Base-by-base conservation (phyloP, 495 filamentous ascomycete species). In the Pyronema domesticum region DNA sequence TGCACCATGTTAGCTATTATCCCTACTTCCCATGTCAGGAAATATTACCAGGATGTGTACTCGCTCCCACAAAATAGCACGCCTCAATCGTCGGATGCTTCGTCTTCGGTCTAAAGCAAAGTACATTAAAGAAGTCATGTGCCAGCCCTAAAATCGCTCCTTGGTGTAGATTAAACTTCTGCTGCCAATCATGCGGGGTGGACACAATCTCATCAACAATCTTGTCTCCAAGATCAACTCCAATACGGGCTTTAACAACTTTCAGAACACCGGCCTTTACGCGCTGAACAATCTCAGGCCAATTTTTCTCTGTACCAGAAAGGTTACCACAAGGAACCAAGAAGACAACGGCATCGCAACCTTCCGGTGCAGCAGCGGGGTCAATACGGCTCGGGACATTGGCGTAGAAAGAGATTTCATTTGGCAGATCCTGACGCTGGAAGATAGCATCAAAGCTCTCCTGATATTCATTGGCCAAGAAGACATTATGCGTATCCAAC, bases 391-490 rank as follows among this genome's bases (percentile, higher is more conserved):
- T 77, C 0, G 81, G 81, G 3, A 85, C 80, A 61, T 85, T 83
- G 66, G 85, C 73, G 67, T 84, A 86, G 70, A 86, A 86, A 30
- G 74, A 78, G 1, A 80, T 80, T 36, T 83, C 72, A 1, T 68
- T 51, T 3, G 81, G 82, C 9, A 86, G 72, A 6, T 70, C 63
- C 56, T 83, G 78, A 9, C 73, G 56, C 52, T 82, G 75, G 70
- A 86, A 85, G 39, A 85, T 86, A 46, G 72, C 70, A 67, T 84
- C 80, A 62, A 86, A 86, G 15, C 73, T 77, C 57, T 79, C 77
- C 37, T 71, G 70, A 67, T 84, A 86, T 55, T 78, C 70, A 53
- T 81, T 75, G 6, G 80, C 80, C 15, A 86, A 72, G 68, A 86
- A 86, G 60, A 85, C 81, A 58, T 86, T 86, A 63, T 86, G 81